A percentile compares a stretch with the other conserved stretches of the same genome.
phyloP scores from a whole-genome alignment of 108 stramenopile genomes.

The Cyclotella sp. region DNA sequence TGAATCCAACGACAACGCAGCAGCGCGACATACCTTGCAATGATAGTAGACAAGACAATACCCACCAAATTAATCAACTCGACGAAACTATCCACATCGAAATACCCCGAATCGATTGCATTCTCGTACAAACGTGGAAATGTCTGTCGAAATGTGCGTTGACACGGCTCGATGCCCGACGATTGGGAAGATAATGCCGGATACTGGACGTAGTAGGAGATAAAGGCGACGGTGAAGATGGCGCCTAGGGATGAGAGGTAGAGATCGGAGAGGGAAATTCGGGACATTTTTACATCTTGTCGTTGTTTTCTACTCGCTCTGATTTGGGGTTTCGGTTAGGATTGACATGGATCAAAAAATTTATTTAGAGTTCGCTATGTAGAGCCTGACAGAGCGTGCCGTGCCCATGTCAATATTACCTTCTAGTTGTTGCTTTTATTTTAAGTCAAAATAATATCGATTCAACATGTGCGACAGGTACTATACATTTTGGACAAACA shows the following conservation, averaged over 20 bases:
- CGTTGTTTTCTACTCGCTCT: too few species aligned
- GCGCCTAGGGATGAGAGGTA: conserved; percentile 26
- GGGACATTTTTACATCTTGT: too few species aligned
- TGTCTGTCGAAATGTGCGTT: conserved; percentile 14
- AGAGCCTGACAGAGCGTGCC: too few species aligned
- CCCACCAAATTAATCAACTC: conserved; percentile 50
- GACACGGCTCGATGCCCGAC: conserved; percentile 50
- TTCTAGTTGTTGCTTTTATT: too few species aligned
- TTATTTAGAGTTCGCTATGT: too few species aligned
- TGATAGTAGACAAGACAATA: conserved; percentile 31
- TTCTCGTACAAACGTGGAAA: conserved; percentile 22
- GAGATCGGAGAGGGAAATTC: not conserved
- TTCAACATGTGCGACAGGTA: too few species aligned
- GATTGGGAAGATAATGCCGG: conserved; percentile 54
- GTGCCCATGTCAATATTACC: too few species aligned
- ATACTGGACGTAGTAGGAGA: conserved; percentile 61
- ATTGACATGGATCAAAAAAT: too few species aligned
- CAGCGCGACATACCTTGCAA: conserved; percentile 26
- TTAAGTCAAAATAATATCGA: too few species aligned
- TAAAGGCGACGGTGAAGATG: conserved; percentile 56
- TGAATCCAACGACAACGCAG: not conserved
- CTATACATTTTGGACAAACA: too few species aligned
- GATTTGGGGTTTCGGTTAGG: too few species aligned
- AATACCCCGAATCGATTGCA: conserved; percentile 19
- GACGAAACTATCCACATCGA: conserved; percentile 48